Conservation (phyloP, 768 basidiomycete genomes). For the Baorangia bicolor region DNA sequence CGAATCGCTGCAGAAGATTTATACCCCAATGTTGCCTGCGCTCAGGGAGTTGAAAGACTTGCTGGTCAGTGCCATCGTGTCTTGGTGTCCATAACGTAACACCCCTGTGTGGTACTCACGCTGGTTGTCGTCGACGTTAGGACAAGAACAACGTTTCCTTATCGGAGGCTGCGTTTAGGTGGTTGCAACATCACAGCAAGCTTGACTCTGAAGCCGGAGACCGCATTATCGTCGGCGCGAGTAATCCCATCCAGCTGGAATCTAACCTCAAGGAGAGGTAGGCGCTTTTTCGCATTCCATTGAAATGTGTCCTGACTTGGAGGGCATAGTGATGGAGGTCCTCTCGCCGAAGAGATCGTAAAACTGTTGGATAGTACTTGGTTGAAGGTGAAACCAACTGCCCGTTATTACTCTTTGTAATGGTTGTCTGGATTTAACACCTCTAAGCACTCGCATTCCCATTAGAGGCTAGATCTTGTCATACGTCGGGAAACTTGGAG, state of each 20-base stretch:
- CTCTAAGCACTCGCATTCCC: not conserved
- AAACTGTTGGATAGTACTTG: slow-evolving; percentile 1
- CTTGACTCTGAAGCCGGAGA: slow-evolving; percentile 18
- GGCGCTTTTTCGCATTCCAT: not conserved
- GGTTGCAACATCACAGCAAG: slow-evolving; percentile 24
- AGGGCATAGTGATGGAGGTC: not conserved
- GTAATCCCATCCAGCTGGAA: slow-evolving; percentile 36
- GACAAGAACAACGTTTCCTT: slow-evolving; percentile 10
- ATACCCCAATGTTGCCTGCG: slow-evolving; percentile 12
- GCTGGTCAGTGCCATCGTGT: slow-evolving; percentile 4
- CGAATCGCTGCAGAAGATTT: not conserved
- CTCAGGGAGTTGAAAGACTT: slow-evolving; percentile 16
- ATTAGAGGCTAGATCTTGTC: no score
- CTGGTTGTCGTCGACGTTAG: not conserved
- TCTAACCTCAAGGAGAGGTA: slow-evolving; percentile 17
- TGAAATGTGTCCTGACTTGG: not conserved
- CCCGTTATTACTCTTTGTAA: not conserved
- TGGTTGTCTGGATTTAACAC: not conserved
- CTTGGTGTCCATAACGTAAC: not conserved
- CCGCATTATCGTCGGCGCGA: slow-evolving; percentile 39
- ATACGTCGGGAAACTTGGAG: not conserved
- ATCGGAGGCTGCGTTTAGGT: slow-evolving; percentile 18
- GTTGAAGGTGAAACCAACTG: slow-evolving; percentile 5
- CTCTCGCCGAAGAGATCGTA: slow-evolving; percentile 6
- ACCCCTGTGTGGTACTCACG: not conserved